Conservation (phyloP, 768 basidiomycete species). For the Mycena amicta region DNA sequence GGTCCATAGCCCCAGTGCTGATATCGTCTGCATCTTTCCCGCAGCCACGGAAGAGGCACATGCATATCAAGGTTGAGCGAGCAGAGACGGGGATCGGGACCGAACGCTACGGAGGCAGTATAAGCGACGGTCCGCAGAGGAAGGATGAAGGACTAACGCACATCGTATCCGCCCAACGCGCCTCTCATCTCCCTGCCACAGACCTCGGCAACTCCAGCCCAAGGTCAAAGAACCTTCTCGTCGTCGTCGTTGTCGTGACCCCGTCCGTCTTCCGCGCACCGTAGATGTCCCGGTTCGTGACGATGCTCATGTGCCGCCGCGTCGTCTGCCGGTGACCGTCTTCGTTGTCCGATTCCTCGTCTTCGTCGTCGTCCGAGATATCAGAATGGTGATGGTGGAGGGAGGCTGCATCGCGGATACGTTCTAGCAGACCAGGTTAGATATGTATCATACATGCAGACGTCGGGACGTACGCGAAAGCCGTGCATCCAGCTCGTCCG, state of each 20-base stretch:
- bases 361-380: constrained; percentile 53
- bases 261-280: constrained; percentile 1
- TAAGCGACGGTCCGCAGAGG: no score
- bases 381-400: constrained; percentile 39
- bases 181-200: no score
- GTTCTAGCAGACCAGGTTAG: constrained; percentile 45
- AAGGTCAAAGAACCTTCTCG: neutral
- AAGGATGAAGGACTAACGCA: no score
- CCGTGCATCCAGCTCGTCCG: constrained; percentile 67
- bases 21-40: no score
- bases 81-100: no score
- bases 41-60: no score
- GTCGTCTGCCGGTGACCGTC: constrained; percentile 18
- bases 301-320: constrained; percentile 65
- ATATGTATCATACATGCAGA: neutral
- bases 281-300: constrained; percentile 62
- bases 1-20: no score
- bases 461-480: constrained; percentile 59
- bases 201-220: neutral
- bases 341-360: constrained; percentile 42
- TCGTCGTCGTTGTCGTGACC: neutral
- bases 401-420: constrained; percentile 59
- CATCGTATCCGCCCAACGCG: no score
- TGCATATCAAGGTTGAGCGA: no score
- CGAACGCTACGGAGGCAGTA: no score